These are phyloP conservation scores for Sporothrix brasiliensis DNA, from an alignment of 2,329 filamentous ascomycete species.

Conservation along the genomic window DNA sequence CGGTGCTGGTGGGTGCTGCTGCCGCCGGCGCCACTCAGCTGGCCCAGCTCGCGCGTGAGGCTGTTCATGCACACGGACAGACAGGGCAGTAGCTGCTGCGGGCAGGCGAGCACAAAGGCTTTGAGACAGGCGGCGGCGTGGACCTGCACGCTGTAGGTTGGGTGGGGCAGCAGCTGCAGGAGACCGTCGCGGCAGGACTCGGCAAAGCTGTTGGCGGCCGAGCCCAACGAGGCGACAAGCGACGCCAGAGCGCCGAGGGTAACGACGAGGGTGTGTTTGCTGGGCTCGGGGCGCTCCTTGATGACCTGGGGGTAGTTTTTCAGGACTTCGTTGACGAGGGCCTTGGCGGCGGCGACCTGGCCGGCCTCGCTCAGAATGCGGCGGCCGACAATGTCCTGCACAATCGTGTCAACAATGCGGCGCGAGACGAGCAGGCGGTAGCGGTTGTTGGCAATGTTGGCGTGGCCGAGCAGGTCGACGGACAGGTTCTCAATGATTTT, in stretches of 20 bases:
- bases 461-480: conserved; percentile 74
- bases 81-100: conserved; percentile 86
- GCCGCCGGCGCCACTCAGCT: conserved; percentile 73
- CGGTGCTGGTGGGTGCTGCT: conserved; percentile 60
- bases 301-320: conserved; percentile 93
- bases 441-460: conserved; percentile 77
- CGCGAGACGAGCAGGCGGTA: conserved; percentile 85
- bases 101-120: conserved; percentile 84
- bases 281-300: conserved; percentile 84
- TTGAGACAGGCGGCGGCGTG: conserved; percentile 85
- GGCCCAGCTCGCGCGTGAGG: conserved; percentile 79
- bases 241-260: conserved; percentile 78
- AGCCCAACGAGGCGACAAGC: conserved; percentile 77
- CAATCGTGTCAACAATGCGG: conserved; percentile 78
- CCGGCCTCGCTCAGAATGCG: conserved; percentile 87
- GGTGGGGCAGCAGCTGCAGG: conserved; percentile 87
- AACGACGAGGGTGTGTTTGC: conserved; percentile 80
- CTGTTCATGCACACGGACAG: conserved; percentile 97
- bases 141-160: conserved; percentile 94
- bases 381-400: conserved; percentile 80
- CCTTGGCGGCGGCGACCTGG: conserved; percentile 78
- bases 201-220: conserved; percentile 75
- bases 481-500: conserved; percentile 81
- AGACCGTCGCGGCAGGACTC: conserved; percentile 85
- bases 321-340: conserved; percentile 81